phyloP scores from a whole-genome alignment of 2,329 filamentous ascomycete species.

The Metarhizium guizhouense region DNA sequence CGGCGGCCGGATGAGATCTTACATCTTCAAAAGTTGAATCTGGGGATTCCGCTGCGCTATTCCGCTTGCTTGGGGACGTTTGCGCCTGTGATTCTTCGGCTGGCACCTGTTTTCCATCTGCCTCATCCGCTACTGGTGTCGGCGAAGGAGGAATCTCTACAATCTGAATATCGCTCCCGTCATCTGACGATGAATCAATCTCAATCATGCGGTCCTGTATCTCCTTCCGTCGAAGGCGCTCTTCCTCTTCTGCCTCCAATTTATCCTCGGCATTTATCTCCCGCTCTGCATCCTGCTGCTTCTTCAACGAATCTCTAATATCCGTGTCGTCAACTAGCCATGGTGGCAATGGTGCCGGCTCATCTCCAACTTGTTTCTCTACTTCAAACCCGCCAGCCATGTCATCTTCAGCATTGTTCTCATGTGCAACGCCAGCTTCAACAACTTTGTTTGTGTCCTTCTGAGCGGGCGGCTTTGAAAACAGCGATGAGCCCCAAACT shows the following conservation, averaged over 20 bases:
- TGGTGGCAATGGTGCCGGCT: slow-evolving; percentile 58
- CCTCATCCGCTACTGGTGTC: slow-evolving; percentile 10
- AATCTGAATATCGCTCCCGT: slow-evolving; percentile 48
- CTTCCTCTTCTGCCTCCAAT: slow-evolving; percentile 46
- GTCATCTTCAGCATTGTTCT: slow-evolving; percentile 34
- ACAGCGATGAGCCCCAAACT: slow-evolving; percentile 55
- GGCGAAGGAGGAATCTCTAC: slow-evolving; percentile 36
- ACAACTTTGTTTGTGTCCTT: slow-evolving; percentile 13
- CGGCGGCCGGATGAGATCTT: slow-evolving; percentile 10
- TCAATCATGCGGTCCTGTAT: slow-evolving; percentile 45
- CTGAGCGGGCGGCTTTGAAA: slow-evolving; percentile 31
- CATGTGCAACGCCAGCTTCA: slow-evolving; percentile 12
- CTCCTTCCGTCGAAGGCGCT: slow-evolving; percentile 33
- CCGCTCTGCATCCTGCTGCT: slow-evolving; percentile 45
- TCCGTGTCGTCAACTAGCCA: slow-evolving; percentile 63
- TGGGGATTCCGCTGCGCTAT: slow-evolving; percentile 3
- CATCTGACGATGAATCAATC: slow-evolving; percentile 53
- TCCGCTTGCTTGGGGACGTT: neutral
- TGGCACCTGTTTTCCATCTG: neutral
- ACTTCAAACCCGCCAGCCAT: slow-evolving; percentile 59
- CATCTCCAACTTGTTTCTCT: slow-evolving; percentile 30
- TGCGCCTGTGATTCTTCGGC: neutral
- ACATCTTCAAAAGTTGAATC: slow-evolving; percentile 30
- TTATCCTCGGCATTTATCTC: slow-evolving; percentile 58
- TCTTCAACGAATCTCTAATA: slow-evolving; percentile 53